Percentiles rank a stretch among this genome's conserved stretches.
Conservation (phyloP, 495 filamentous ascomycete species). For the Neurospora sp. region DNA sequence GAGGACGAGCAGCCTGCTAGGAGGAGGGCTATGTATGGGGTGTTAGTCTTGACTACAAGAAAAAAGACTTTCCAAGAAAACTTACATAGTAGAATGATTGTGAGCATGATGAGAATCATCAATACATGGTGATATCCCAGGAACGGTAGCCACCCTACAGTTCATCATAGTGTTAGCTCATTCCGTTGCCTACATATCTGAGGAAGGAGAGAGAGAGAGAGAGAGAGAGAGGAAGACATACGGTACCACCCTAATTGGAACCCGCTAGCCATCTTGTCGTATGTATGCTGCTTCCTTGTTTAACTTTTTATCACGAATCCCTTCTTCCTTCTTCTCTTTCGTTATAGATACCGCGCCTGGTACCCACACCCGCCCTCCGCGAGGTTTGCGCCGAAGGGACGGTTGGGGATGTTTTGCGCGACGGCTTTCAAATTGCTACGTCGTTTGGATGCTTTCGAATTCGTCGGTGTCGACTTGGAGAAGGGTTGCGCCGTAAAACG, state of each 20-base stretch:
- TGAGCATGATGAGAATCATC: constrained; percentile 90
- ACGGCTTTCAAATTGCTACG: neutral
- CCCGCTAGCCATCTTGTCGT: constrained; percentile 1
- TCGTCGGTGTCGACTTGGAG: neutral
- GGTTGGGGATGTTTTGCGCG: constrained; percentile 5
- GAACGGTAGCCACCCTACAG: constrained; percentile 76
- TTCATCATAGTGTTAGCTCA: constrained; percentile 6
- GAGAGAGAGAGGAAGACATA: constrained; percentile 16
- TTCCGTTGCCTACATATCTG: neutral
- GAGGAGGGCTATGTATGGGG: constrained; percentile 48
- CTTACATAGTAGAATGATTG: constrained; percentile 90
- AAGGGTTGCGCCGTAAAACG: neutral
- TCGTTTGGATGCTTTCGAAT: neutral
- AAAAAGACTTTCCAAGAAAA: constrained; percentile 20
- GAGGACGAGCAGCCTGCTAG: constrained; percentile 72
- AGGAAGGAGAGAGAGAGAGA: neutral
- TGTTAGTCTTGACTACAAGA: neutral
- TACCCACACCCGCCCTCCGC: constrained; percentile 34
- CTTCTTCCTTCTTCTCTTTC: neutral
- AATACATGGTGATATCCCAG: constrained; percentile 98
- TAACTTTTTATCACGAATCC: neutral
- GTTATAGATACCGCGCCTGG: constrained; percentile 4
- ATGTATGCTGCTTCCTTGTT: constrained; percentile 14
- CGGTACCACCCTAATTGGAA: constrained; percentile 39
- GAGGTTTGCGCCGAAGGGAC: constrained; percentile 11